Evolutionary conservation across 768 basidiomycete genomes (phyloP), one percentile per base, ranked within the genome.

Genomic region (Auriculariales sp.): DNA sequence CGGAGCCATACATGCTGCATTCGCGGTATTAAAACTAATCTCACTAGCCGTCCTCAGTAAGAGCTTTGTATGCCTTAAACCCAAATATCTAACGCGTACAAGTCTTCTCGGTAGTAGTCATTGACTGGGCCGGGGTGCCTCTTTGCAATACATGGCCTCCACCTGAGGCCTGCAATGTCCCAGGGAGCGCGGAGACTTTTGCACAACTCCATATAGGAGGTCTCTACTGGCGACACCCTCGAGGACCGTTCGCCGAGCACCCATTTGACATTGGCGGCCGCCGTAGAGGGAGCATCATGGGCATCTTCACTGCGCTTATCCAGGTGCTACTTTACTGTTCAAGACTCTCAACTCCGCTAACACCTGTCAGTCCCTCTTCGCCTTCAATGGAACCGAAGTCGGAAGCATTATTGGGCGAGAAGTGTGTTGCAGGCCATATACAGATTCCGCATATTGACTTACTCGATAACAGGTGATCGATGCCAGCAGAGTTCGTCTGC

Each of bases 1-100:
- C 51, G 66, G 63, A 3, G 49, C 51, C 29, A 52, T 56, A 32
- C 66, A 67, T 48, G 67, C 66, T 58, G 63, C 62, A 60, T 64
- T 66, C 31, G 42, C 52, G 28, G 9, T 24, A 17, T 54, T 62
- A 53, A 66, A 65, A 53, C 57, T 66, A 46, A 36, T 61, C 52
- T 59, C 66, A 27, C 64, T 67, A 49, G 61, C 66, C 49, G 63
- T 59, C 19, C 19, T 44, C 5, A 25, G 39, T 44, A 7, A 7
- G 31, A 25, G 22, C 17, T 25, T 4, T 25, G 1, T 9, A 24
- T 1, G 4, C 17, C 19, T 9, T 5, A 9, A 15, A 7, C 7
- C 31, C 31, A 15, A n/a, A n/a, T n/a, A n/a, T 32, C 31, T 9
- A 7, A 9, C 9, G 9, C 31, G 31, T 25, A n/a, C n/a, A n/a